Conservation (phyloP, 768 basidiomycete genomes). For the Tulasnella sp. region DNA sequence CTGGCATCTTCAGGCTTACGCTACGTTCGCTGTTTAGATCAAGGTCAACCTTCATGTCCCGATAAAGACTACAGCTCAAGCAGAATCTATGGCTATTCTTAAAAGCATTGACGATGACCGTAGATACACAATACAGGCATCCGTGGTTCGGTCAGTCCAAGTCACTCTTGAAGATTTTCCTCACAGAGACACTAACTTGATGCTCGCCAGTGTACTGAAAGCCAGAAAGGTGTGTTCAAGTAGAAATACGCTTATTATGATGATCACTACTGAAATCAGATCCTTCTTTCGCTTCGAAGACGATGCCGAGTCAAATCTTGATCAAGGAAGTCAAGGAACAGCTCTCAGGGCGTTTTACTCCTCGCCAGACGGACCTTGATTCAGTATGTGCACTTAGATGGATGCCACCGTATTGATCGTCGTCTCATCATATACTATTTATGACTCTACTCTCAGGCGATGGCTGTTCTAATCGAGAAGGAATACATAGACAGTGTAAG, state of each 20-base stretch:
- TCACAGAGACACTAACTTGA: not conserved
- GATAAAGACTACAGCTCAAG: constrained; percentile 89
- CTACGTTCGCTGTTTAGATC: constrained; percentile 18
- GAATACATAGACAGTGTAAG: constrained; percentile 89
- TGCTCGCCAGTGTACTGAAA: constrained; percentile 68
- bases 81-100: constrained; percentile 77
- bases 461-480: constrained; percentile 86
- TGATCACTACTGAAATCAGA: not conserved
- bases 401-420: no score
- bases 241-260: not conserved
- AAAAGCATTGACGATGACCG: constrained; percentile 95
- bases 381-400: constrained; percentile 65
- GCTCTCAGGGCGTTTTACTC: constrained; percentile 77
- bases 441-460: constrained; percentile 34
- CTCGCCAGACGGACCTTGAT: constrained; percentile 93
- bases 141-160: constrained; percentile 15
- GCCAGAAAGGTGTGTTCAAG: constrained; percentile 47
- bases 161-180: not conserved
- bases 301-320: constrained; percentile 84
- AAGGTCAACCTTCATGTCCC: constrained; percentile 35
- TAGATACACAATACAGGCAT: constrained; percentile 34
- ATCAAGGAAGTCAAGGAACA: constrained; percentile 86
- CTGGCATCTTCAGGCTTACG: not conserved
- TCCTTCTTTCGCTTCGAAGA: constrained; percentile 26
- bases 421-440: no score